Base-by-base conservation (phyloP, 179 eudicot species). In the Nepenthes alata region DNA sequence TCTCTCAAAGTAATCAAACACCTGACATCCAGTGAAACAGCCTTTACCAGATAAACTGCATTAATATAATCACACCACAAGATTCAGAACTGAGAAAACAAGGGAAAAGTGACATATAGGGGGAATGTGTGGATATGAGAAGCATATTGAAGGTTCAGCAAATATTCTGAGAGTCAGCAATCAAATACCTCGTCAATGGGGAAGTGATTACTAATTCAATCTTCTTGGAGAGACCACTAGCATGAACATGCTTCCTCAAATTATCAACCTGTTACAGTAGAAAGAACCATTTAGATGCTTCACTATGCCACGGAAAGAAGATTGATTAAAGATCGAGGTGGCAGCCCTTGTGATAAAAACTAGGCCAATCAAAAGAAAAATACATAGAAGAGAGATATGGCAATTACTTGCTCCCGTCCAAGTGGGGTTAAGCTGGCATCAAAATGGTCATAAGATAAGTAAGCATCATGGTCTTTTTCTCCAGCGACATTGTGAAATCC, bases 401-500 rank as follows among this genome's bases (percentile, higher is more conserved):
- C 45, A 4, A 4, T 55, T 65, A 91, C 97, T 94, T 91, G 98
- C 51, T 84, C 73, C 98, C 98, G 88, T 37, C 98, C 98, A 71
- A 78, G 80, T 47, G 91, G 80, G 35, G 98, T 88, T 73, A 91
- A 78, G 57, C 77, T 76, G 44, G 98, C 96, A 78, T 91, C 96
- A 55, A 91, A 80, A 64, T 76, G 74, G 47, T 89, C 91, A 65
- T 81, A 82, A 25, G 91, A 88, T 62, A 74, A 55, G 70, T 79
- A 91, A 14, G 80, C 84, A 2, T 69, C 41, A 41, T 67, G 77
- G 70, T 84, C 79, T 49, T 82, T 81, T 53, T 78, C 91, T 67
- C 91, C 96, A 11, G 74, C 95, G 53, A 91, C 87, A 75, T 91
- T 91, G 66, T 91, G 98, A 67, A 79, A 70, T 15, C 96, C 98